phyloP scores from a whole-genome alignment of 1,139 yeast species.

The Diutina sp. region DNA sequence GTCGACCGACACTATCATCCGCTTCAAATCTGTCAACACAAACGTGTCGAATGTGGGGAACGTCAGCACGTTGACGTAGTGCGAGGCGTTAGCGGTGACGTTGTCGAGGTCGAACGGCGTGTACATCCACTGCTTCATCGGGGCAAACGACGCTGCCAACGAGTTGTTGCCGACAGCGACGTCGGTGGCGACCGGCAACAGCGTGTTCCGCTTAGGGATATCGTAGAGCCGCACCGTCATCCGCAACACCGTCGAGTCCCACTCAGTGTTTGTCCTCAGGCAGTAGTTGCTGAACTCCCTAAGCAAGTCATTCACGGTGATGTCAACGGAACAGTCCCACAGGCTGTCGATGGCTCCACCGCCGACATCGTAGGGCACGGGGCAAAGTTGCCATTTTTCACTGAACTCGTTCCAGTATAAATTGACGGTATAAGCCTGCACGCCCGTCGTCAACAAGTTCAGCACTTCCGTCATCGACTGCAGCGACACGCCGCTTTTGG shows the following conservation, averaged over 20 bases:
- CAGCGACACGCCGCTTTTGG: slow-evolving; percentile 39
- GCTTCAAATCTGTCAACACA: neutral
- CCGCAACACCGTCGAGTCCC: neutral
- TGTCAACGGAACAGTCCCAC: neutral
- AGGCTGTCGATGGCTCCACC: neutral
- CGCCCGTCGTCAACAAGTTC: slow-evolving; percentile 33
- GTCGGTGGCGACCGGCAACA: neutral
- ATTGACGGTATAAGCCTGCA: slow-evolving; percentile 43
- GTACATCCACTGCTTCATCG: neutral
- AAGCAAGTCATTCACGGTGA: neutral
- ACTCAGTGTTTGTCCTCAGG: neutral
- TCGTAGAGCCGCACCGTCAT: neutral
- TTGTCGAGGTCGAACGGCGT: neutral
- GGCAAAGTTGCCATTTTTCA: slow-evolving; percentile 59
- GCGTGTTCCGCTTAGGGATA: neutral
- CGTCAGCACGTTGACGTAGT: neutral
- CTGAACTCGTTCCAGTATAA: slow-evolving; percentile 49
- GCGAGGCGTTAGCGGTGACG: neutral
- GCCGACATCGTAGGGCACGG: neutral
- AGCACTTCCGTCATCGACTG: slow-evolving; percentile 11
- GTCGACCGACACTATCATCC: neutral
- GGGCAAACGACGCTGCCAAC: neutral
- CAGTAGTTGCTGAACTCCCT: neutral
- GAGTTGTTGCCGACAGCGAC: neutral
- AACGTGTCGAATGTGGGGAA: neutral